Percentiles rank a stretch among this genome's conserved stretches.
These are phyloP conservation scores for Verticillium nonalfalfae DNA, from an alignment of 2,329 filamentous ascomycete species.

Conservation along the genomic window DNA sequence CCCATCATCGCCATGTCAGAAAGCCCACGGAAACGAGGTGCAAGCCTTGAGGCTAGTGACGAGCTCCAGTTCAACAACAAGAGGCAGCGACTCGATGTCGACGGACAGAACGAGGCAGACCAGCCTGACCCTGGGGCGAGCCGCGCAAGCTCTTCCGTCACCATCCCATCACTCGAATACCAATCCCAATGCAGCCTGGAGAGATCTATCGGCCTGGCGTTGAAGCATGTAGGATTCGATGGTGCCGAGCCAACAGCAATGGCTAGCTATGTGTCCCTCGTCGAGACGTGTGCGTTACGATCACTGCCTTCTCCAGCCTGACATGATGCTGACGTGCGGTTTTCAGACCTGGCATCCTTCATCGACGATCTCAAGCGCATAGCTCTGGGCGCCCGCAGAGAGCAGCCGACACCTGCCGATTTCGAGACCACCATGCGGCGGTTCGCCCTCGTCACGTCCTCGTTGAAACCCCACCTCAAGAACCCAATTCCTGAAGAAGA, in stretches of 20 bases:
- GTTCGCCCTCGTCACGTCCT: conserved; percentile 44
- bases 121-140: background rate
- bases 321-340: conserved; percentile 3
- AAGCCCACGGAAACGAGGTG: background rate
- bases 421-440: conserved; percentile 46
- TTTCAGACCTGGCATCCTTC: conserved; percentile 41
- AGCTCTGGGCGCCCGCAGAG: conserved; percentile 42
- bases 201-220: conserved; percentile 47
- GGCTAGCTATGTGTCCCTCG: conserved; percentile 48
- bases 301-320: conserved; percentile 12
- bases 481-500: conserved; percentile 39
- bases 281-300: conserved; percentile 48
- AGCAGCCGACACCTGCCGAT: conserved; percentile 48
- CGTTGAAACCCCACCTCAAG: conserved; percentile 49
- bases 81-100: background rate
- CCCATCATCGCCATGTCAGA: background rate
- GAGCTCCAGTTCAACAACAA: background rate
- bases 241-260: conserved; percentile 48
- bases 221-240: conserved; percentile 54
- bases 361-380: conserved; percentile 40
- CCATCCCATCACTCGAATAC: conserved; percentile 19
- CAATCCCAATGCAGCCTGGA: conserved; percentile 37
- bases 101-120: background rate
- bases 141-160: background rate
- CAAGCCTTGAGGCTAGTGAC: background rate